Base-by-base conservation (phyloP, 1,139 yeast genomes). In the Zygosaccharomyces pseudobailii region DNA sequence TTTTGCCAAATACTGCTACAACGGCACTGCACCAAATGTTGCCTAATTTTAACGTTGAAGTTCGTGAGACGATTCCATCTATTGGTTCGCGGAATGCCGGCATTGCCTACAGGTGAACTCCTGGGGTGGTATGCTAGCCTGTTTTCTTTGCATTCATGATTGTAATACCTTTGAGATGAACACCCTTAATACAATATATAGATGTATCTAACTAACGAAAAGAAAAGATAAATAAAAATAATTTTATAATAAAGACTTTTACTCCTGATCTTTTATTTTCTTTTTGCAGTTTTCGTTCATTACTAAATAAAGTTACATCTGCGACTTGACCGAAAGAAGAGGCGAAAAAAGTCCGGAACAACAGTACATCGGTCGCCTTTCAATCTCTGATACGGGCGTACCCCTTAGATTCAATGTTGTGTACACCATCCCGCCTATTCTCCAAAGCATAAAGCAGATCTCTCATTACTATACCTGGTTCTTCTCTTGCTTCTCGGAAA, bases 401-500 rank as follows among this genome's bases (percentile, higher is more conserved):
- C 1, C 97, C 97, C 65, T 89, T 89, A 9, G 87, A 74, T n/a
- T 89, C 66, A 0, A 90, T 82, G 57, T 79, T 80, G 39, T 82
- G 82, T 1, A 84, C 90, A 1, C 97, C 97, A 60, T 82, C 74
- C 54, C 94, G 74, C 59, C 87, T 86, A 52, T 80, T 85, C 60
- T 92, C 97, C 40, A 90, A 69, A 8, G 94, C 96, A 7, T 82
- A 79, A 44, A 90, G 69, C 47, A 90, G 68, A 62, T 90, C 98
- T 59, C 95, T 79, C 72, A 90, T 75, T 0, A 85, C 94, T 25
- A 90, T 74, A 5, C 92, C 85, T 41, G 87, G 89, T 51, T 94
- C 96, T 47, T 92, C 90, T 49, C 96, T 75, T 6, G 95, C 95
- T 63, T 92, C 97, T 59, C 96, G 76, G 63, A 76, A 84, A 54